Percentiles rank a stretch among this genome's conserved stretches.
Conservation (phyloP, 2,329 filamentous ascomycete genomes). For the Trichoderma sp. region DNA sequence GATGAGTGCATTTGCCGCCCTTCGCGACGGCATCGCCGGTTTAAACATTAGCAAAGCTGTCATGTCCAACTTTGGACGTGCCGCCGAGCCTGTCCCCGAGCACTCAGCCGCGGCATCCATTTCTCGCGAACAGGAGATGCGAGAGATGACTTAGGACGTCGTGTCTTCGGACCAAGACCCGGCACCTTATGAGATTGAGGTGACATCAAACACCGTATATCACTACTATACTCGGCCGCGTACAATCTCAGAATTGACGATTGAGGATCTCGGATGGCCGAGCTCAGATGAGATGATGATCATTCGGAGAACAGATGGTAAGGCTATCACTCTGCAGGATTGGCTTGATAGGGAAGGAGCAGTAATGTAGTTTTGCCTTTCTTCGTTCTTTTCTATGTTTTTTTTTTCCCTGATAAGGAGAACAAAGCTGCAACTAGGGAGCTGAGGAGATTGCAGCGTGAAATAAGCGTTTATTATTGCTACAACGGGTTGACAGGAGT, state of each 20-base stretch:
- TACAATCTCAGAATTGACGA: conserved; percentile 24
- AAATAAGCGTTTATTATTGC: background rate
- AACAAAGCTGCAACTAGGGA: background rate
- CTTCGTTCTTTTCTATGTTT: background rate
- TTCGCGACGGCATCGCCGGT: conserved; percentile 54
- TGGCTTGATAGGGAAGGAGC: background rate
- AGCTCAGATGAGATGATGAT: background rate
- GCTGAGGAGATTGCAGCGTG: background rate
- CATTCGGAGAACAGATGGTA: background rate
- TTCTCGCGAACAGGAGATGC: conserved; percentile 49
- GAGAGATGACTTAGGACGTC: conserved; percentile 53
- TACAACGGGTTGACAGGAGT: background rate
- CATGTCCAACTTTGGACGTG: conserved; percentile 42
- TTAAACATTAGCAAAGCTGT: conserved; percentile 55
- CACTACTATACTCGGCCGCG: conserved; percentile 27
- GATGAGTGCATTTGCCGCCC: conserved; percentile 49
- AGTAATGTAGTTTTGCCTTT: background rate
- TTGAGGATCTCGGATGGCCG: conserved; percentile 11
- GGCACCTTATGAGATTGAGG: conserved; percentile 41
- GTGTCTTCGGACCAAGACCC: conserved; percentile 41
- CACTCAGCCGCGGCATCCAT: conserved; percentile 29
- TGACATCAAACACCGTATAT: conserved; percentile 38
- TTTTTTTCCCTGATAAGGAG: background rate
- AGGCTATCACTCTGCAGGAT: background rate
- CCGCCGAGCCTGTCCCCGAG: conserved; percentile 33